A percentile compares a stretch with the other conserved stretches of the same genome.
phyloP scores from a whole-genome alignment of 2,329 filamentous ascomycete genomes.

The Conoideocrella luteorostrata region DNA sequence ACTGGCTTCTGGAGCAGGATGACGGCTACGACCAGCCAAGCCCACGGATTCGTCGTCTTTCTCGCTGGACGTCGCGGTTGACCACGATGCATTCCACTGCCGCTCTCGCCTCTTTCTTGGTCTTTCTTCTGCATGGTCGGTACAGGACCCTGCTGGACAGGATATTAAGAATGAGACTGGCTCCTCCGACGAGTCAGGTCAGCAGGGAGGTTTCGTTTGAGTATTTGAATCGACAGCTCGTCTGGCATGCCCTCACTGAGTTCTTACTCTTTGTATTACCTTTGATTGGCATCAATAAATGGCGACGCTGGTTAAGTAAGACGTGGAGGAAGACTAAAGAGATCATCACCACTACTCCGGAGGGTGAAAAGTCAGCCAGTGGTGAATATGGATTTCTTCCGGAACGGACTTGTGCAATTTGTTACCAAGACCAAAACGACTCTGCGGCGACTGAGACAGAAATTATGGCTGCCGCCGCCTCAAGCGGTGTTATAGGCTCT shows the following conservation, averaged over 20 bases:
- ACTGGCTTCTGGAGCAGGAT: constrained; percentile 71
- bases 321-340: constrained; percentile 77
- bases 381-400: constrained; percentile 83
- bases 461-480: constrained; percentile 61
- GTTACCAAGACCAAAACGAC: constrained; percentile 88
- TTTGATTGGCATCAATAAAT: constrained; percentile 87
- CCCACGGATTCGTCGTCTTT: constrained; percentile 49
- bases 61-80: constrained; percentile 59
- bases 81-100: constrained; percentile 74
- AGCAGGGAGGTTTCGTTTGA: constrained; percentile 93
- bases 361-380: constrained; percentile 45
- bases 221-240: constrained; percentile 92
- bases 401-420: constrained; percentile 92
- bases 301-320: constrained; percentile 82
- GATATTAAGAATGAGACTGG: constrained; percentile 73
- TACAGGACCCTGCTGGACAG: constrained; percentile 90
- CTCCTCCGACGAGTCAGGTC: constrained; percentile 77
- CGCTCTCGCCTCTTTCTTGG: constrained; percentile 77
- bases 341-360: constrained; percentile 45
- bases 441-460: constrained; percentile 65
- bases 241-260: constrained; percentile 99
- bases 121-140: constrained; percentile 84
- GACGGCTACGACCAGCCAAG: constrained; percentile 63
- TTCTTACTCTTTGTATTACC: constrained; percentile 97
- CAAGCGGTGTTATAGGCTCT: constrained; percentile 76